Base-by-base conservation (phyloP, 2,329 filamentous ascomycete species). In the Periconia sp. region DNA sequence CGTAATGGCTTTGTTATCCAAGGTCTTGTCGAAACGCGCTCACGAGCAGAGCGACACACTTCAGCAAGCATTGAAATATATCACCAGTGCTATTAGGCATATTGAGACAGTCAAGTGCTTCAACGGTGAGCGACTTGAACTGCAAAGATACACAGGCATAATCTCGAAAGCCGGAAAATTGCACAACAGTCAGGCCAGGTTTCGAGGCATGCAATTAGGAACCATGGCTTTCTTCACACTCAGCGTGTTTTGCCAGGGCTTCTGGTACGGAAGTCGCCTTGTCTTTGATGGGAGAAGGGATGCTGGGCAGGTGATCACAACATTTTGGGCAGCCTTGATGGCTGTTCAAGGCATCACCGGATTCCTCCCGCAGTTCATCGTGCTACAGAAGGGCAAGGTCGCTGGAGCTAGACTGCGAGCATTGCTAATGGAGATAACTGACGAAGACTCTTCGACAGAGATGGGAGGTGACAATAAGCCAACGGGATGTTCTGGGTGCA, bases 21-120 rank as follows among this genome's bases (percentile, higher is more conserved):
- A 75, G 2, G 77, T 75, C 25, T 76, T 94, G 24, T 81, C 86
- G 23, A 72, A 79, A 3, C 84, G 84, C 9, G 85, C 92, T n/a
- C 77, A 81, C 49, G 73, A 73, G 2, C 91, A 96, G 58, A 85
- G 87, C 43, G 69, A 71, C 1, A 80, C 85, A 42, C 78, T 96
- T 1, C 81, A 82, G 2, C 73, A 78, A 34, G 89, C 89, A 0
- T 85, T 90, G 0, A 92, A 89, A 59, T 76, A 84, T 41, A 81
- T 85, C 1, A 84, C 82, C 8, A 86, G 83, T 9, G 84, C 89
- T 0, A 79, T 95, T 8, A 76, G 77, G 1, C 84, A 83, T 3
- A 92, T 96, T 26, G 89, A 95, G 48, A 82, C 88, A 0, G 89
- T 97, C 61, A 96, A 96, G 65, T 86, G 84, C 38, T 92, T 88